Percentiles rank a stretch among this genome's conserved stretches.
These are phyloP conservation scores for Phytopythium sindhum DNA, from an alignment of 352 stramenopile species.

Conservation along the genomic window DNA sequence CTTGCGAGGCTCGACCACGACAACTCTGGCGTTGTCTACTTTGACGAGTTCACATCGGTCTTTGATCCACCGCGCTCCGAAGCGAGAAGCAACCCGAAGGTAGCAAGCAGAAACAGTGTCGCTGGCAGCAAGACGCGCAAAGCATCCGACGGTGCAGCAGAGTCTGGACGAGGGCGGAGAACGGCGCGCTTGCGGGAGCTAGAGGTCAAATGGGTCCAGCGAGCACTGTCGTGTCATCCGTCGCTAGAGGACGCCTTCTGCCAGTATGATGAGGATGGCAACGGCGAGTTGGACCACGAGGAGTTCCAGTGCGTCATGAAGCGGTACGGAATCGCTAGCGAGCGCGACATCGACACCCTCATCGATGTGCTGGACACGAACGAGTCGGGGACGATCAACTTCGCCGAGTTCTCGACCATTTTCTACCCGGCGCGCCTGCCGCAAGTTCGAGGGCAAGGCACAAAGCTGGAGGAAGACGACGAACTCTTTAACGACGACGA, in stretches of 20 bases:
- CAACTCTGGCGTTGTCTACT: constrained; percentile 44
- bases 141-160: background rate
- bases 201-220: constrained; percentile 65
- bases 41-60: constrained; percentile 60
- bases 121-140: background rate
- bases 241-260: constrained; percentile 59
- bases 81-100: background rate
- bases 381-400: constrained; percentile 45
- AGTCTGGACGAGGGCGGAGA: constrained; percentile 22
- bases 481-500: constrained; percentile 40
- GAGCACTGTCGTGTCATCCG: constrained; percentile 48
- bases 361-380: constrained; percentile 48
- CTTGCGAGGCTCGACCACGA: constrained; percentile 46
- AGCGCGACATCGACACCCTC: constrained; percentile 49
- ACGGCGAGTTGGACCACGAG: constrained; percentile 46
- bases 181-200: constrained; percentile 36
- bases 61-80: constrained; percentile 31
- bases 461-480: constrained; percentile 17
- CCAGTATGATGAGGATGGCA: constrained; percentile 60
- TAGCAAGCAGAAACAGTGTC: background rate
- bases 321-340: constrained; percentile 55
- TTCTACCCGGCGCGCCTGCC: constrained; percentile 47
- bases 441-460: constrained; percentile 8
- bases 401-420: constrained; percentile 49
- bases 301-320: constrained; percentile 71